Evolutionary conservation across 2,329 filamentous ascomycete species (phyloP), one percentile per base, ranked within the genome.

Genomic region (Cladosporium austrohemisphaericum): DNA sequence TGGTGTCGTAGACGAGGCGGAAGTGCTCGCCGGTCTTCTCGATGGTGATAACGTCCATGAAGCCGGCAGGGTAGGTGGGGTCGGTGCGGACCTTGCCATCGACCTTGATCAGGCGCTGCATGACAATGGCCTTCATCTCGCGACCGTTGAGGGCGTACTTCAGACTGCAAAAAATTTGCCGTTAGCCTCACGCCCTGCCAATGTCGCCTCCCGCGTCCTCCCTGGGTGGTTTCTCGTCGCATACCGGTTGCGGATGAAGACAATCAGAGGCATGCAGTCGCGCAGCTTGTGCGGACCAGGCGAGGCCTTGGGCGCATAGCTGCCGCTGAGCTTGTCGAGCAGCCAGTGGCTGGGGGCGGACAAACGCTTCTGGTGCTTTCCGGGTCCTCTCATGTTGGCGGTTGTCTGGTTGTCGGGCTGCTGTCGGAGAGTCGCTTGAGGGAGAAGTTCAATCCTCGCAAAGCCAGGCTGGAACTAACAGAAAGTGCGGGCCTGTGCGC

Each of bases 1-100:
- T 98, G 86, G 92, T 98, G 76, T 98, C 93, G 85, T 97, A 98
- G 83, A 98, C 80, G 66, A 98, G 89, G 67, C 93, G 92, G 89
- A 98, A 98, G 87, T 95, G 88, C 86, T 98, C 93, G 85, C 91
- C 91, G 55, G 93, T 98, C 89, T 98, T 98, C 78, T 98, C 93
- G 73, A 98, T 94, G 70, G 81, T 80, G 81, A 98, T 96, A 72
- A 98, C 93, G 74, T 98, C 93, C 93, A 97, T 97, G 85, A 94
- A 96, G 69, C 93, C 93, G 63, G 93, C 80, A 66, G 93, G 93
- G 86, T 88, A 98, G 78, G 91, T 98, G 68, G 83, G 79, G 78
- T 98, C 93, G 76, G 93, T 98, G 80, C 93, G 92, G 78, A 98
- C 90, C 83, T 98, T 98, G 82, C 85, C 86, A 74, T 98, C 93